Evolutionary conservation across 2,329 filamentous ascomycete species (phyloP), one percentile per base, ranked within the genome.

Genomic region (Monosporascus sp.): DNA sequence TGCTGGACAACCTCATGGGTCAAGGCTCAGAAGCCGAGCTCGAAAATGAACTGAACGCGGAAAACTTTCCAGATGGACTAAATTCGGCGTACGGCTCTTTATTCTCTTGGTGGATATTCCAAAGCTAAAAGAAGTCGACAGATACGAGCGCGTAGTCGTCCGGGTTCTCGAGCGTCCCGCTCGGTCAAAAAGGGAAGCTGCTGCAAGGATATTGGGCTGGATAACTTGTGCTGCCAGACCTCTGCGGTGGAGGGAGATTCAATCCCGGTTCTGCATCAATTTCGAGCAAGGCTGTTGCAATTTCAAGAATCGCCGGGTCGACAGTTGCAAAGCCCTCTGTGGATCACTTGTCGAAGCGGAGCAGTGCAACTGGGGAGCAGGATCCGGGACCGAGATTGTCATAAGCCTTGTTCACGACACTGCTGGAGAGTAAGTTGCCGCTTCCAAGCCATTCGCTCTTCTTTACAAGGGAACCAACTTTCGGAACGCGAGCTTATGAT

Each of bases 1-100:
- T 63, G 17, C 43, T 61, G 35, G 51, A 58, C 20, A 61, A 63
- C 24, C 59, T 63, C 9, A 44, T 56, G 8, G 20, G 37, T 6
- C 60, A 61, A 51, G 51, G 48, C 2, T 56, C 55, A 1, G 7
- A 9, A 8, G 48, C 43, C 18, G 73, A 59, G 11, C 45, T 63
- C 11, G 53, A 59, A 24, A 15, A 54, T 9, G 60, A 62, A 37
- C 48, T 62, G 9, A 17, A 49, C 11, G 14, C 28, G 18, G 53
- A 55, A 3, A 60, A 56, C 17, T 60, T 62, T 40, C 60, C 56
- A 4, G 38, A 44, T 6, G 55, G 48, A 20, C 38, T 62, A n/a
- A 24, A 59, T 6, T 43, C 50, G 28, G 60, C 58, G 58, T 62
- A 54, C 3, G 54, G 17, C 7, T 44, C 26, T 18, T 45, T 9